Evolutionary conservation across 2,329 filamentous ascomycete genomes (phyloP).

Genomic region (Curvularia sp.): DNA sequence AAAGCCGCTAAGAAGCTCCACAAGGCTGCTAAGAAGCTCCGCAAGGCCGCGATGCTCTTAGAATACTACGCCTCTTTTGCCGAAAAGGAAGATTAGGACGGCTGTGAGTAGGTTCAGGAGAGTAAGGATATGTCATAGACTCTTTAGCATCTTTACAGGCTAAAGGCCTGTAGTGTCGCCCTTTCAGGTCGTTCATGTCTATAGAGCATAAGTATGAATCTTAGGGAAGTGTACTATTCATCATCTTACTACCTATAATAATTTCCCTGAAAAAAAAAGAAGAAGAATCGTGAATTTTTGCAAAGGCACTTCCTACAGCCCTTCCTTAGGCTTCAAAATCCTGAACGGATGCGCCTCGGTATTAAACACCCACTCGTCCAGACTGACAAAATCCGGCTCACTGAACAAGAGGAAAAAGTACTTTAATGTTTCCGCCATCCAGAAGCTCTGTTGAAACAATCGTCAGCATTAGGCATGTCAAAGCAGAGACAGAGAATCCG

Average conservation of each 20-base stretch:
- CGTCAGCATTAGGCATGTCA: not conserved
- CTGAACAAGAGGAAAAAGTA: not conserved
- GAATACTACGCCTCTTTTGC: no score
- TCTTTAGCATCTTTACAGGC: no score
- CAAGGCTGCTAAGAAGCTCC: no score
- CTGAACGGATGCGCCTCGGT: not conserved
- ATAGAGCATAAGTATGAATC: no score
- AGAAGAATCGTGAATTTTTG: not conserved
- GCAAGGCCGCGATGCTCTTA: no score
- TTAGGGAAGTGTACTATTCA: no score
- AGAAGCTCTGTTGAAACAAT: not conserved
- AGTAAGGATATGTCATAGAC: no score
- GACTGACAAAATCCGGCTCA: not conserved
- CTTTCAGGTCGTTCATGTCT: no score
- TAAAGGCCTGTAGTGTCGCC: no score
- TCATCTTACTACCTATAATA: not conserved
- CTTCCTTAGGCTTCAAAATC: not conserved
- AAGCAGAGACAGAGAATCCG: not conserved
- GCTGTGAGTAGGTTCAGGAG: no score
- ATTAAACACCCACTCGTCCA: not conserved
- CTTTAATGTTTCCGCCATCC: not conserved
- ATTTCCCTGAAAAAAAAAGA: not conserved
- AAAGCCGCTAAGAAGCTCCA: no score
- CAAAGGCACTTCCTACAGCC: not conserved
- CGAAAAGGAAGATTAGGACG: no score